Percentiles rank a stretch among this genome's conserved stretches.
These are phyloP conservation scores for Macroventuria anomochaeta DNA, from an alignment of 2,329 filamentous ascomycete species.

Conservation along the genomic window DNA sequence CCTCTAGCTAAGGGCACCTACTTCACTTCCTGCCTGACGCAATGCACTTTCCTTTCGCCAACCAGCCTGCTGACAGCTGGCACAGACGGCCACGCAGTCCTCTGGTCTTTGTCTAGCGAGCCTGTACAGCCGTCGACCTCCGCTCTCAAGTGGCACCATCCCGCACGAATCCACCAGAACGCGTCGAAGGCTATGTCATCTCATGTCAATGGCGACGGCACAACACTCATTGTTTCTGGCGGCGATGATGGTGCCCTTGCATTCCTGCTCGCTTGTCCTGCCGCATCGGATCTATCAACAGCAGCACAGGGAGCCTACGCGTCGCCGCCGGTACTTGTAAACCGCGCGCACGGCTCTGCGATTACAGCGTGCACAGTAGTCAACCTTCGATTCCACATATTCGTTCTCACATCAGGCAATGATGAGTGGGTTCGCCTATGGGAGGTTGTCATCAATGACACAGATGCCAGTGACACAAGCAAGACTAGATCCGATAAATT, in stretches of 20 bases:
- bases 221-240: constrained; percentile 70
- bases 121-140: constrained; percentile 12
- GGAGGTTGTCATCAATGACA: constrained; percentile 38
- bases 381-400: constrained; percentile 13
- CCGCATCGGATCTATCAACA: background rate
- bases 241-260: constrained; percentile 88
- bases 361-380: constrained; percentile 64
- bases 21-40: constrained; percentile 71
- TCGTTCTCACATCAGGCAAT: constrained; percentile 50
- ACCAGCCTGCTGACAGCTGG: constrained; percentile 68
- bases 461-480: background rate
- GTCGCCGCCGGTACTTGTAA: constrained; percentile 52
- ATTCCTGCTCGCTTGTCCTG: constrained; percentile 39
- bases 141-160: constrained; percentile 38
- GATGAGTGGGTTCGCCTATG: constrained; percentile 59
- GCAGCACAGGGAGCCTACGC: constrained; percentile 27
- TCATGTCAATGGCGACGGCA: constrained; percentile 36
- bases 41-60: constrained; percentile 55
- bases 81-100: constrained; percentile 78
- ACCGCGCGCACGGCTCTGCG: constrained; percentile 73
- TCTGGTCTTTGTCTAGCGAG: constrained; percentile 59
- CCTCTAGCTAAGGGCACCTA: constrained; percentile 51
- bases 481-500: constrained; percentile 23
- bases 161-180: constrained; percentile 72
- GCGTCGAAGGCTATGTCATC: constrained; percentile 69